Evolutionary conservation across 345 rosid genomes (phyloP).

Genomic region (Brassica incana): DNA sequence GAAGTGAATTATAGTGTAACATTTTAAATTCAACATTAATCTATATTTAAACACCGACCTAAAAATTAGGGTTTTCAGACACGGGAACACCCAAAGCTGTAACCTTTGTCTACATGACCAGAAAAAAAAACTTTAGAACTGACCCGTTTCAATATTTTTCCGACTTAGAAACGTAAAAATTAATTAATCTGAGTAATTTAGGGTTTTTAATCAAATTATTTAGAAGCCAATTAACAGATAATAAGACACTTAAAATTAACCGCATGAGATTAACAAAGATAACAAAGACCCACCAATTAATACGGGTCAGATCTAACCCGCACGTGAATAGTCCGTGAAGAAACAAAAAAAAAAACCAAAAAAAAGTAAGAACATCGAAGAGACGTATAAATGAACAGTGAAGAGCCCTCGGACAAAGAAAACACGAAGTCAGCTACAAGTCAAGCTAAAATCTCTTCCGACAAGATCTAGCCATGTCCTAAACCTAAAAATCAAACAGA

Average conservation of each 20-base stretch:
- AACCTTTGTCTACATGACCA: conserved; percentile 20
- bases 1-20: conserved; percentile 3
- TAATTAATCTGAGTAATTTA: conserved; percentile 34
- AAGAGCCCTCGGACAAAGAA: conserved; percentile 38
- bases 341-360: neutral
- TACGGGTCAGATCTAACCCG: conserved; percentile 39
- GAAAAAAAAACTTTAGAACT: neutral
- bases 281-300: conserved; percentile 39
- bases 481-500: conserved; percentile 25
- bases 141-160: conserved; percentile 34
- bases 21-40: neutral
- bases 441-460: conserved; percentile 21
- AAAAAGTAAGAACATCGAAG: conserved; percentile 35
- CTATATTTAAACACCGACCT: conserved; percentile 21
- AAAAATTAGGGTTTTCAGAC: conserved; percentile 52
- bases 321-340: conserved; percentile 46
- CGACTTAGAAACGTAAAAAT: neutral
- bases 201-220: conserved; percentile 53
- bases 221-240: conserved; percentile 44
- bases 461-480: conserved; percentile 25
- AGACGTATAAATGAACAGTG: conserved; percentile 53
- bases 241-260: conserved; percentile 27
- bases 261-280: conserved; percentile 30
- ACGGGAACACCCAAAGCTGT: neutral
- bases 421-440: conserved; percentile 35